These are phyloP conservation scores for Epicoccum sorghinum DNA, from an alignment of 2,329 filamentous ascomycete species.

Conservation along the genomic window DNA sequence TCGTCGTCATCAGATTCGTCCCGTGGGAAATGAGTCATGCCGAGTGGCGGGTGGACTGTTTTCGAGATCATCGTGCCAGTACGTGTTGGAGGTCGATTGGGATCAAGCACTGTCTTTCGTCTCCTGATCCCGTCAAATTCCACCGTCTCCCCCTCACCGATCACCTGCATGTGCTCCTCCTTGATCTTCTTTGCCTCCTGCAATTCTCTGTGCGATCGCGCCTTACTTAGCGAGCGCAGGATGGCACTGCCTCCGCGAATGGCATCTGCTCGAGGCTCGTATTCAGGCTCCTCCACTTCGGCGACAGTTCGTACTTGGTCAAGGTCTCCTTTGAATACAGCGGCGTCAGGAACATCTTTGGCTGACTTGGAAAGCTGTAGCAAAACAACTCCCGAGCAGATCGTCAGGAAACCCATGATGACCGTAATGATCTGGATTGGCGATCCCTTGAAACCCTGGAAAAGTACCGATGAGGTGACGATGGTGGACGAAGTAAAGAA, in stretches of 20 bases:
- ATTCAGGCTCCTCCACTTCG: slow-evolving; percentile 94
- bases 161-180: slow-evolving; percentile 80
- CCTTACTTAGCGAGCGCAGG: slow-evolving; percentile 77
- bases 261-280: slow-evolving; percentile 93
- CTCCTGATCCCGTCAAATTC: slow-evolving; percentile 93
- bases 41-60: slow-evolving; percentile 75
- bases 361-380: slow-evolving; percentile 97
- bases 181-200: slow-evolving; percentile 79
- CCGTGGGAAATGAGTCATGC: slow-evolving; percentile 83
- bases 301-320: slow-evolving; percentile 95
- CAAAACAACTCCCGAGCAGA: slow-evolving; percentile 89
- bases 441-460: slow-evolving; percentile 91
- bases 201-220: slow-evolving; percentile 77
- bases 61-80: slow-evolving; percentile 52
- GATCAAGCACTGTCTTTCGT: slow-evolving; percentile 64
- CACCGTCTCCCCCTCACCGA: slow-evolving; percentile 78
- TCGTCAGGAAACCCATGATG: slow-evolving; percentile 90
- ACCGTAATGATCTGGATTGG: slow-evolving; percentile 81
- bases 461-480: slow-evolving; percentile 88
- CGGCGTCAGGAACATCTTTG: slow-evolving; percentile 93
- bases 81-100: slow-evolving; percentile 44
- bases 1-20: slow-evolving; percentile 56
- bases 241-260: slow-evolving; percentile 91
- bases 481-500: slow-evolving; percentile 97
- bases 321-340: slow-evolving; percentile 89